Conservation (phyloP, 805 yeast species). For the Torulaspora indica region DNA sequence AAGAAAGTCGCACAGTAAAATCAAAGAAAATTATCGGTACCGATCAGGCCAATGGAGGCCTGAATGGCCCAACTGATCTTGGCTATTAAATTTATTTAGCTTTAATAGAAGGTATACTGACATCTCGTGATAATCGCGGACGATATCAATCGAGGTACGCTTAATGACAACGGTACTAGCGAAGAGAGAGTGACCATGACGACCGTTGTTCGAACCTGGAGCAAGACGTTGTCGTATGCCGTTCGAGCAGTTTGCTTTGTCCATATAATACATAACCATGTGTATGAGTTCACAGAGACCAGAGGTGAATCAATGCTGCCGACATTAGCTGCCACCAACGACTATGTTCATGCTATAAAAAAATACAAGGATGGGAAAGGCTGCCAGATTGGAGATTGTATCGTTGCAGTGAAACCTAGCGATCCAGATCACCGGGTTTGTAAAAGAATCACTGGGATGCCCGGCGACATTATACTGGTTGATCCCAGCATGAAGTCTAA, state of each 20-base stretch:
- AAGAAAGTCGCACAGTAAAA: slow-evolving; percentile 1
- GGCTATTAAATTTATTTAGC: too few species aligned
- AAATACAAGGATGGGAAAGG: slow-evolving; percentile 56
- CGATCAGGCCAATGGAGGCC: slow-evolving; percentile 4
- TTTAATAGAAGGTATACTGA: too few species aligned
- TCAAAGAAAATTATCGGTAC: slow-evolving; percentile 5
- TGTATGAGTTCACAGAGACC: slow-evolving; percentile 75
- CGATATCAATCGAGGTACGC: too few species aligned
- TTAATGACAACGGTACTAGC: not conserved
- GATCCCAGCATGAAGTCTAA: slow-evolving; percentile 67
- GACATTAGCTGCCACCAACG: slow-evolving; percentile 67
- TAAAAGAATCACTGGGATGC: slow-evolving; percentile 92
- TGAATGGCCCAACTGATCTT: slow-evolving; percentile 5
- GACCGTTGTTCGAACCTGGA: slow-evolving; percentile 13
- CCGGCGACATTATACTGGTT: slow-evolving; percentile 77
- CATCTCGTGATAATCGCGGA: too few species aligned
- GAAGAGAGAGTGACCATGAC: not conserved
- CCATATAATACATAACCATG: slow-evolving; percentile 62
- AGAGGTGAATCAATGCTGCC: slow-evolving; percentile 96
- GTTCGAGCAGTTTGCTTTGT: slow-evolving; percentile 56
- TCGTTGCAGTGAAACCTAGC: slow-evolving; percentile 86
- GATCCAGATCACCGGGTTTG: slow-evolving; percentile 83
- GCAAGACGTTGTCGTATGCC: slow-evolving; percentile 44
- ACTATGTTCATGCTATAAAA: slow-evolving; percentile 75
- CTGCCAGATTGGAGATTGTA: slow-evolving; percentile 76